These are phyloP conservation scores for Myotisia sp. DNA, from an alignment of 2,329 filamentous ascomycete species.

Conservation along the genomic window DNA sequence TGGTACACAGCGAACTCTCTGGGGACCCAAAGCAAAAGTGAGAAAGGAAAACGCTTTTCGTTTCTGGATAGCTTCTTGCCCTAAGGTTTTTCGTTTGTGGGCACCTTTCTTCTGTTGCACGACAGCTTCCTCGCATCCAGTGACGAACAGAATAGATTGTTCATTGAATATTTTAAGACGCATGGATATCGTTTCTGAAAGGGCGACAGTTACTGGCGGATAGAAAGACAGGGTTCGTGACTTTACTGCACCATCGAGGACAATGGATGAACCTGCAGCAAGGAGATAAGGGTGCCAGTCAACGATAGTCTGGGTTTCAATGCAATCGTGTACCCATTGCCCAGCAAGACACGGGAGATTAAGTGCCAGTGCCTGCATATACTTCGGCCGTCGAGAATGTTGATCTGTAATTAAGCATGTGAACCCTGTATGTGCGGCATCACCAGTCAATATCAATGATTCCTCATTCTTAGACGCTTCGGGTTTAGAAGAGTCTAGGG, in stretches of 20 bases:
- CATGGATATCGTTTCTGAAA: slow-evolving; percentile 43
- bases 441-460: slow-evolving; percentile 40
- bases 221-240: slow-evolving; percentile 56
- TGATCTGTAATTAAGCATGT: slow-evolving; percentile 73
- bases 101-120: too few species aligned
- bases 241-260: slow-evolving; percentile 60
- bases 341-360: slow-evolving; percentile 73
- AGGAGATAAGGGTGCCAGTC: slow-evolving; percentile 73
- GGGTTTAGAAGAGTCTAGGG: slow-evolving; percentile 12
- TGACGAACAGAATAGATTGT: slow-evolving; percentile 58
- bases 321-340: slow-evolving; percentile 65
- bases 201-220: slow-evolving; percentile 40
- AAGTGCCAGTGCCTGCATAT: slow-evolving; percentile 84
- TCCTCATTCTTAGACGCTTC: slow-evolving; percentile 1
- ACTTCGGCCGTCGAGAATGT: slow-evolving; percentile 77
- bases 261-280: slow-evolving; percentile 65
- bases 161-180: slow-evolving; percentile 51
- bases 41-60: slow-evolving; percentile 67
- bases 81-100: too few species aligned
- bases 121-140: slow-evolving; percentile 47
- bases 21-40: slow-evolving; percentile 61
- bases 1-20: slow-evolving; percentile 48
- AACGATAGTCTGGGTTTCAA: slow-evolving; percentile 46
- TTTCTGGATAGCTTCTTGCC: slow-evolving; percentile 47
- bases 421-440: slow-evolving; percentile 51